Conservation (phyloP, 2,329 filamentous ascomycete species). For the Boeremia exigua region DNA sequence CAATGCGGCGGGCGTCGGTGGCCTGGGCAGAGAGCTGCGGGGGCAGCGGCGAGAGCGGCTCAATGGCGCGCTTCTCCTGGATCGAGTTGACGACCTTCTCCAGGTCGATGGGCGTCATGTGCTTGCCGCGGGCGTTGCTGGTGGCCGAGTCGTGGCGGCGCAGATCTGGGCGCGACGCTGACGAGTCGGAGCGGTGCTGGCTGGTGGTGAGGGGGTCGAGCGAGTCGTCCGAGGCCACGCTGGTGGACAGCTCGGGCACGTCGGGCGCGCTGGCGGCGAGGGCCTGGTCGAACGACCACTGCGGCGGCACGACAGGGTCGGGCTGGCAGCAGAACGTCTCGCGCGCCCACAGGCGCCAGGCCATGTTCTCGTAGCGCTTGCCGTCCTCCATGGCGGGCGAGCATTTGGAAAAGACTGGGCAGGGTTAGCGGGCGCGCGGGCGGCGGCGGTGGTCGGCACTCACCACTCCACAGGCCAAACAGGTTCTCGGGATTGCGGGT, state of each 20-base stretch:
- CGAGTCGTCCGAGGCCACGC: conserved; percentile 54
- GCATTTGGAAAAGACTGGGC: conserved; percentile 87
- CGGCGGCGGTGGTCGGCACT: conserved; percentile 52
- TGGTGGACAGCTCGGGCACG: conserved; percentile 55
- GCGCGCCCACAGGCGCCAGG: conserved; percentile 91
- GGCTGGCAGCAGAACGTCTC: conserved; percentile 88
- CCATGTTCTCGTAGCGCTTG: conserved; percentile 89
- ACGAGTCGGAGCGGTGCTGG: conserved; percentile 53
- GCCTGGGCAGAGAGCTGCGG: conserved; percentile 45
- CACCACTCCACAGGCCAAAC: conserved; percentile 96
- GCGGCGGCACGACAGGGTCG: conserved; percentile 46
- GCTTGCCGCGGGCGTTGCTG: conserved; percentile 75
- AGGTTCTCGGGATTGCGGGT: conserved; percentile 91
- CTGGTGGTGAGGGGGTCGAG: conserved; percentile 53
- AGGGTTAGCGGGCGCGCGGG: conserved; percentile 29
- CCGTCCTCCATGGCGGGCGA: conserved; percentile 94
- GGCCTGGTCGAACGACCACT: conserved; percentile 42
- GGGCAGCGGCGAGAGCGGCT: conserved; percentile 59
- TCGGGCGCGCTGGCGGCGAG: conserved; percentile 36
- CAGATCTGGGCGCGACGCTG: conserved; percentile 68
- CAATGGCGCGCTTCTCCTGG: conserved; percentile 77
- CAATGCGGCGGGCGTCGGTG: conserved; percentile 14
- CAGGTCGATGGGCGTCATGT: conserved; percentile 90
- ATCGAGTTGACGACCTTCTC: conserved; percentile 95
- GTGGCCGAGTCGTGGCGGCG: conserved; percentile 73